phyloP scores from a whole-genome alignment of 805 yeast species.

The Ogataea glucozyma region DNA sequence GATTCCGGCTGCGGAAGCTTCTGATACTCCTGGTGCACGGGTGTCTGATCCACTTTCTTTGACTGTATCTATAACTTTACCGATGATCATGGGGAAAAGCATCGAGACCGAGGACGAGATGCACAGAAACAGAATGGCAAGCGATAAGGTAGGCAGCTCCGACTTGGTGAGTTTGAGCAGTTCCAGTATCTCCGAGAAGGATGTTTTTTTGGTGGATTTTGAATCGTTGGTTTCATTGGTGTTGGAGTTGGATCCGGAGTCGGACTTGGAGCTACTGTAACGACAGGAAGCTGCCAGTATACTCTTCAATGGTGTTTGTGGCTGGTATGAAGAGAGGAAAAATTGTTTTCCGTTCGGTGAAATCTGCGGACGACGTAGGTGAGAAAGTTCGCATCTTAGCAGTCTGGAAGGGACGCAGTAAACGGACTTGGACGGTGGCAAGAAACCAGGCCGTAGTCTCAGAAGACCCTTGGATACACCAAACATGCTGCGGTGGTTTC shows the following conservation, averaged over 20 bases:
- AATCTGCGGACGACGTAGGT: neutral
- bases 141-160: conserved; percentile 53
- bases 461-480: conserved; percentile 3
- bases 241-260: conserved; percentile 1
- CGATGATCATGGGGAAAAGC: conserved; percentile 80
- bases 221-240: neutral
- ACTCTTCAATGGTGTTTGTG: neutral
- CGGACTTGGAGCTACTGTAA: neutral
- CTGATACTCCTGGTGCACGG: conserved; percentile 21
- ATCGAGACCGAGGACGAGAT: conserved; percentile 78
- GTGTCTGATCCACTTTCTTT: conserved; percentile 33
- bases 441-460: neutral
- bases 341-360: neutral
- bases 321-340: too few relatives aligned
- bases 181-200: conserved; percentile 43
- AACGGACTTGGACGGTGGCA: neutral
- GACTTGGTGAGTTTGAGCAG: conserved; percentile 57
- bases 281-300: neutral
- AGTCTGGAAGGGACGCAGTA: neutral
- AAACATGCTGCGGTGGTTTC: neutral
- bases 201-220: conserved; percentile 20
- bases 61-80: conserved; percentile 79
- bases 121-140: conserved; percentile 65
- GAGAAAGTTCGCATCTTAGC: neutral
- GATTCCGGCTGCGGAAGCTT: conserved; percentile 18